Evolutionary conservation across 2,329 filamentous ascomycete genomes (phyloP).

Genomic region (Penicillium sumatraense): DNA sequence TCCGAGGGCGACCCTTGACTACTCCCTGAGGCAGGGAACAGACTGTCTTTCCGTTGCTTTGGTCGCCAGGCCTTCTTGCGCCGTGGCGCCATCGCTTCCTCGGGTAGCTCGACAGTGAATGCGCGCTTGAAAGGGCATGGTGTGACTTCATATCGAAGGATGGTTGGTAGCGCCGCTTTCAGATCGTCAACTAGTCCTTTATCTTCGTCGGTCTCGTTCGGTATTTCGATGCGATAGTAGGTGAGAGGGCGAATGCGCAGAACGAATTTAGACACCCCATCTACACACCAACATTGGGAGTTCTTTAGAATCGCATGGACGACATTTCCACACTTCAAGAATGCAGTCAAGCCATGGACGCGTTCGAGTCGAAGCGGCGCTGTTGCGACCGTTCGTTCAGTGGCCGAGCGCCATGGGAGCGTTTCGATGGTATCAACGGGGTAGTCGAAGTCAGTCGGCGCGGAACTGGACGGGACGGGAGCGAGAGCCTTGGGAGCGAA

Average conservation of each 20-base stretch:
- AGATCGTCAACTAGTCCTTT: slow-evolving; percentile 67
- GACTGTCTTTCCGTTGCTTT: slow-evolving; percentile 52
- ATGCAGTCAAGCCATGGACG: slow-evolving; percentile 82
- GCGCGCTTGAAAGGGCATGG: slow-evolving; percentile 80
- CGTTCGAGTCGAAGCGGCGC: slow-evolving; percentile 83
- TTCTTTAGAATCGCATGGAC: slow-evolving; percentile 86
- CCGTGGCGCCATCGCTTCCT: slow-evolving; percentile 66
- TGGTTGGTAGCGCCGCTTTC: slow-evolving; percentile 69
- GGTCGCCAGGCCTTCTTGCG: slow-evolving; percentile 73
- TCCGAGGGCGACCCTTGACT: slow-evolving; percentile 18
- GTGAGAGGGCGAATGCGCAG: slow-evolving; percentile 80
- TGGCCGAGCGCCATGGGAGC: slow-evolving; percentile 73
- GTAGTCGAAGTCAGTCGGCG: slow-evolving; percentile 50
- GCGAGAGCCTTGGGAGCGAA: slow-evolving; percentile 56
- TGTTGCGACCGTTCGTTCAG: slow-evolving; percentile 81
- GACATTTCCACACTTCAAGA: slow-evolving; percentile 81
- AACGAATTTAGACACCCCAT: slow-evolving; percentile 83
- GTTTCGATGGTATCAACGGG: slow-evolving; percentile 62
- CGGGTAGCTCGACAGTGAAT: slow-evolving; percentile 75
- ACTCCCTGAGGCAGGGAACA: slow-evolving; percentile 23
- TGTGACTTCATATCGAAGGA: slow-evolving; percentile 86
- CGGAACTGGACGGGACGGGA: slow-evolving; percentile 48
- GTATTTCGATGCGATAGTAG: slow-evolving; percentile 90
- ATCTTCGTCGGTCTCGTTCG: slow-evolving; percentile 67
- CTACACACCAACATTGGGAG: slow-evolving; percentile 93